Conservation (phyloP, 257 asterid genomes). For the Paraleonurus japonicus region DNA sequence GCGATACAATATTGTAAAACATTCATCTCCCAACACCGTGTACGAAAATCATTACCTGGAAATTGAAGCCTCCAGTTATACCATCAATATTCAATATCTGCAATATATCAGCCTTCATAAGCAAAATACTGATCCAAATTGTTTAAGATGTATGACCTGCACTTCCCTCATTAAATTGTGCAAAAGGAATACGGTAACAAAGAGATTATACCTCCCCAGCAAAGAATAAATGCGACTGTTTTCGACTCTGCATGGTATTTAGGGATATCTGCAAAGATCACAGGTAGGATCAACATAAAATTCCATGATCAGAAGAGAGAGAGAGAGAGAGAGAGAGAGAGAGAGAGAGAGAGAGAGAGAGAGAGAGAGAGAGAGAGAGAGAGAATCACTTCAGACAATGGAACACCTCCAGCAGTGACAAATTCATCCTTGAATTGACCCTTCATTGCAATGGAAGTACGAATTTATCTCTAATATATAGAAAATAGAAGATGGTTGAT, state of each 20-base stretch:
- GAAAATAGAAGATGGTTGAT: not conserved
- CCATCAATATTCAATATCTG: constrained; percentile 85
- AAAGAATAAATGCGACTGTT: constrained; percentile 61
- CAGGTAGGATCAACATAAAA: not conserved
- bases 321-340: constrained; percentile 6
- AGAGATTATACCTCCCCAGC: constrained; percentile 81
- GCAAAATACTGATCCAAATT: constrained; percentile 11
- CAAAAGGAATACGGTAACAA: not conserved
- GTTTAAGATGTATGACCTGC: not conserved
- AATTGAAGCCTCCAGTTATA: constrained; percentile 93
- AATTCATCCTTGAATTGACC: constrained; percentile 98
- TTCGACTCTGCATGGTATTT: constrained; percentile 81
- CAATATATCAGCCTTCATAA: constrained; percentile 24
- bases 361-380: not conserved
- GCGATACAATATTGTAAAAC: not conserved
- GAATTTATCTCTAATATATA: constrained; percentile 10
- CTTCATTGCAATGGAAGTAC: constrained; percentile 35
- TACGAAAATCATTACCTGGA: constrained; percentile 57
- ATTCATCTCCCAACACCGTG: not conserved
- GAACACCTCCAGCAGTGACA: constrained; percentile 97
- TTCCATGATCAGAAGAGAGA: constrained; percentile 9
- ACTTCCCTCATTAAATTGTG: not conserved
- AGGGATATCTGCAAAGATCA: constrained; percentile 57
- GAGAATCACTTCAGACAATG: constrained; percentile 77
- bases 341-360: constrained; percentile 3